Base-by-base conservation (phyloP, 495 filamentous ascomycete species). In the Penicillium coffeae region DNA sequence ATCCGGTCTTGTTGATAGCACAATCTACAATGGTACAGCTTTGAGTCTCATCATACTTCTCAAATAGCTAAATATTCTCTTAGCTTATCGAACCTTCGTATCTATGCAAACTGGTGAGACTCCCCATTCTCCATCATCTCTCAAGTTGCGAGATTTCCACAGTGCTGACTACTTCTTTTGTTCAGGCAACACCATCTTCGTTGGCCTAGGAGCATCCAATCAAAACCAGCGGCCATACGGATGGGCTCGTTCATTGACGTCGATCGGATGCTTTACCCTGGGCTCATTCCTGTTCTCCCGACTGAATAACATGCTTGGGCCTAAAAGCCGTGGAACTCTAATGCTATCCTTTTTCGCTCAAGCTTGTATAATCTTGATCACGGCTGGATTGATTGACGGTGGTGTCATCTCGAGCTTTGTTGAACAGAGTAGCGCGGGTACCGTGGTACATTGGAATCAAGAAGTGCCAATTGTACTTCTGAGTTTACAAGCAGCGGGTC, bases 401-500 rank as follows among this genome's bases (percentile, higher is more conserved):
- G 62, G 65, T 20, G 62, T 73, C 4, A 64, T 80, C 16, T 64
- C 74, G 0, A 60, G 71, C 33, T 42, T 48, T 0, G 50, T 70
- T 10, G 49, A 37, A 2, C 32, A 55, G 10, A 40, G 32, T 6
- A 10, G 39, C 21, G 33, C 52, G 8, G 38, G 19, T 13, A 43
- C 4, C 5, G 32, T 32, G 12, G 50, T 46, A 6, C 36, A 55
- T 8, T 68, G 63, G 60, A 52, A 50, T 12, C 56, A 66, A 20
- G 53, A 62, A 46, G 55, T 76, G 0, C 73, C 81, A 3, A 71
- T 88, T 16, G 82, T 76, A 4, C 68, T 88, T 32, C 68, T 89
- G 35, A 82, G 81, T 7, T 78, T 88, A 48, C 84, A 88, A 57
- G 80, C 78, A 20, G 83, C 82, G 3, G 84, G 83, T 0, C 84